These are phyloP conservation scores for Hirschioporus abietinus DNA, from an alignment of 768 basidiomycete genomes.

Conservation along the genomic window DNA sequence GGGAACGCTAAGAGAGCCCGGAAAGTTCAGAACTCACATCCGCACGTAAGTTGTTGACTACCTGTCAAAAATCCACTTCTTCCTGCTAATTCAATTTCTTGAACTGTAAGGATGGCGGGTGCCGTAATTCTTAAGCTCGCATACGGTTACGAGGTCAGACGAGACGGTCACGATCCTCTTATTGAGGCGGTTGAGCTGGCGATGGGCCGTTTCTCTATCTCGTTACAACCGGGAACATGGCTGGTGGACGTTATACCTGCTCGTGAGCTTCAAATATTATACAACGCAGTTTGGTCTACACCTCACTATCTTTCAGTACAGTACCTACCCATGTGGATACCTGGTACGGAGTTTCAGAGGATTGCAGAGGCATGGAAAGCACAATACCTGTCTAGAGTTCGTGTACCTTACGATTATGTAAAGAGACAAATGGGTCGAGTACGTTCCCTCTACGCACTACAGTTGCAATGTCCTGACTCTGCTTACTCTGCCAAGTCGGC, in stretches of 20 bases:
- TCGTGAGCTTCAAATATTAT: slow-evolving; percentile 17
- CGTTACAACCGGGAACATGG: slow-evolving; percentile 28
- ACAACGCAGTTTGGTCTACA: no score
- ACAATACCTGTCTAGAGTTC: background rate
- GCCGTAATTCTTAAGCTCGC: slow-evolving; percentile 22
- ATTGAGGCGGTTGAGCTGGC: slow-evolving; percentile 21
- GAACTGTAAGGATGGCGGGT: slow-evolving; percentile 19
- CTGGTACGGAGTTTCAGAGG: slow-evolving; percentile 28
- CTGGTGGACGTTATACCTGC: slow-evolving; percentile 27
- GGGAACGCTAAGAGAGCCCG: background rate
- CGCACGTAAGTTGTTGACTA: background rate
- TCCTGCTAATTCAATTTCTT: background rate
- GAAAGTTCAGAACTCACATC: background rate
- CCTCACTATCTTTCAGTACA: slow-evolving; percentile 19
- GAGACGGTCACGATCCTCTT: slow-evolving; percentile 19
- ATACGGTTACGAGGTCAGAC: slow-evolving; percentile 23
- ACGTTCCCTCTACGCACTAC: no score
- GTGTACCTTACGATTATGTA: slow-evolving; percentile 26
- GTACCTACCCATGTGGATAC: slow-evolving; percentile 30
- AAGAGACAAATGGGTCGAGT: slow-evolving; percentile 26
- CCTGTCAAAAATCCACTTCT: no score
- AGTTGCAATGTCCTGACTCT: background rate
- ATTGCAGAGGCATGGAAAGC: slow-evolving; percentile 13
- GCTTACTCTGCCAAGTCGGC: slow-evolving; percentile 10
- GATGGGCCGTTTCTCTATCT: slow-evolving; percentile 16